Percentiles rank a stretch among this genome's conserved stretches.
phyloP scores from a whole-genome alignment of 2,329 filamentous ascomycete genomes.

The Pseudocercospora vitis region DNA sequence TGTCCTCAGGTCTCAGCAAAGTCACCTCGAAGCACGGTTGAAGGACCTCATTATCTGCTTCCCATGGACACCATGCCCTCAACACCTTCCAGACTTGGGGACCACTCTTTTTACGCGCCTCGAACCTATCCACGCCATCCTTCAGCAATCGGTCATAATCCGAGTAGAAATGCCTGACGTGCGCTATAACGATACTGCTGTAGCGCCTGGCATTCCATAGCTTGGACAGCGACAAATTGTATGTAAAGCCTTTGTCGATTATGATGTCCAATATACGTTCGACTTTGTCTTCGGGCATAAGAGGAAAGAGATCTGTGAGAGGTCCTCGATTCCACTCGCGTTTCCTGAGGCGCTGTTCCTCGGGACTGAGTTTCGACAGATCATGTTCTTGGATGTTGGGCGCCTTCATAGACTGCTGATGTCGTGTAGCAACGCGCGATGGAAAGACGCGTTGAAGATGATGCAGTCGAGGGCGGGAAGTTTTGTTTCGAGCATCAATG shows the following conservation, averaged over 20 bases:
- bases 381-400: neutral
- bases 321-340: slow-evolving; percentile 36
- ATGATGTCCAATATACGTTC: slow-evolving; percentile 33
- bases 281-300: slow-evolving; percentile 27
- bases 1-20: slow-evolving; percentile 32
- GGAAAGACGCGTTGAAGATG: neutral
- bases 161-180: slow-evolving; percentile 62
- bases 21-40: slow-evolving; percentile 33
- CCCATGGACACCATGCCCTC: slow-evolving; percentile 38
- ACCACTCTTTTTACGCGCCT: slow-evolving; percentile 30
- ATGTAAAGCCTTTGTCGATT: slow-evolving; percentile 34
- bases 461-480: neutral
- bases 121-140: slow-evolving; percentile 32
- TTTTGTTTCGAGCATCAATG: neutral
- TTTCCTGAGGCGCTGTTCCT: slow-evolving; percentile 8
- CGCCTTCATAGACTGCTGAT: slow-evolving; percentile 3
- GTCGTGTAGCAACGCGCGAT: slow-evolving; percentile 4
- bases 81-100: slow-evolving; percentile 33
- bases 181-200: slow-evolving; percentile 54
- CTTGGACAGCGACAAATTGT: slow-evolving; percentile 33
- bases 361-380: slow-evolving; percentile 2
- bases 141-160: slow-evolving; percentile 59
- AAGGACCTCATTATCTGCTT: slow-evolving; percentile 33
- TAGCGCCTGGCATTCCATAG: slow-evolving; percentile 32
- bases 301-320: slow-evolving; percentile 34